Evolutionary conservation across 192 early-diverging fungal species (phyloP).

Genomic region (Backusella tuberculispora): DNA sequence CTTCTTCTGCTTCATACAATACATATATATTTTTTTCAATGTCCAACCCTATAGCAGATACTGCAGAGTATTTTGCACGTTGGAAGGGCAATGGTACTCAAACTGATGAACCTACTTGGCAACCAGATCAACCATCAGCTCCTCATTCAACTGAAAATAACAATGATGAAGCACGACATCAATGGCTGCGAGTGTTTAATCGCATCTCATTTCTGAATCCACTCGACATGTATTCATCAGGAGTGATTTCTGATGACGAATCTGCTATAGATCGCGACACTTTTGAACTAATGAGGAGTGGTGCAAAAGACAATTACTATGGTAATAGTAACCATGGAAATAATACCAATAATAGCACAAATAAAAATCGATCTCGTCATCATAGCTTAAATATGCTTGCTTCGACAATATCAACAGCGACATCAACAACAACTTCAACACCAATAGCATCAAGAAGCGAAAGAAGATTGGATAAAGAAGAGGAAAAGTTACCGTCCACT

Average conservation of each 20-base stretch:
- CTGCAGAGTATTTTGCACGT: slow-evolving; percentile 34
- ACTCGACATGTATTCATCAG: slow-evolving; percentile 6
- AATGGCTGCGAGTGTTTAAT: slow-evolving; percentile 13
- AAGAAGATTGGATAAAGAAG: neutral
- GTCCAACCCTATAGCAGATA: slow-evolving; percentile 40
- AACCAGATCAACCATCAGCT: neutral
- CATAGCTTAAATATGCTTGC: neutral
- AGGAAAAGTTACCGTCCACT: slow-evolving; percentile 24
- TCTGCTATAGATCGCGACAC: slow-evolving; percentile 15
- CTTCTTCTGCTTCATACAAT: slow-evolving; percentile 8
- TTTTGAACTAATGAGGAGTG: slow-evolving; percentile 23
- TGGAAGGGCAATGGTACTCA: slow-evolving; percentile 4
- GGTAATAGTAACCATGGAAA: neutral
- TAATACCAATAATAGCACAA: neutral
- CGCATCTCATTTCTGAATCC: slow-evolving; percentile 25
- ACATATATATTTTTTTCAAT: slow-evolving; percentile 10
- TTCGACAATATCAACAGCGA: neutral
- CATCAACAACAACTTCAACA: neutral
- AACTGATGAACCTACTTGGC: slow-evolving; percentile 1
- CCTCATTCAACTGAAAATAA: neutral
- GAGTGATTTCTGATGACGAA: slow-evolving; percentile 9
- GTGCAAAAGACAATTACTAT: slow-evolving; percentile 2
- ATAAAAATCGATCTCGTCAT: neutral
- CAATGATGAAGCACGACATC: slow-evolving; percentile 20
- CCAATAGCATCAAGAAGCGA: too few species aligned